A percentile compares a stretch with the other conserved stretches of the same genome.
Conservation (phyloP, 352 stramenopile genomes). For the Globisporangium cederbergense region DNA sequence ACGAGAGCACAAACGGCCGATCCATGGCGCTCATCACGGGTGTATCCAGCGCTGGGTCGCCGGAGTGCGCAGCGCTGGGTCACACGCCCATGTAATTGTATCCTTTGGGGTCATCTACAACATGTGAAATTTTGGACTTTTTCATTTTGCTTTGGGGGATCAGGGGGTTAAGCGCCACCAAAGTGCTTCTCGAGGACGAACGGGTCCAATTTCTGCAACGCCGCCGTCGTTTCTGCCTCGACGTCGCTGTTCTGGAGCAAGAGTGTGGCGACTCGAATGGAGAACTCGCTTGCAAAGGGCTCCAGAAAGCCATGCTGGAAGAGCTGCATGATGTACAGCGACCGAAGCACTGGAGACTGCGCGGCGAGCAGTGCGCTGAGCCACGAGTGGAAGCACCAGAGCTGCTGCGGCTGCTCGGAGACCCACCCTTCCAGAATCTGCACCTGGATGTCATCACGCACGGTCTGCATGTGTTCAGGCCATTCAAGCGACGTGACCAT, state of each 20-base stretch:
- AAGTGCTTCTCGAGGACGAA: conserved; percentile 33
- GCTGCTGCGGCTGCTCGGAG: neutral
- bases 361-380: conserved; percentile 13
- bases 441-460: conserved; percentile 1
- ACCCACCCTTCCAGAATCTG: conserved; percentile 6
- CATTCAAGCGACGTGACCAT: conserved; percentile 8
- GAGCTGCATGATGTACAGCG: conserved; percentile 27
- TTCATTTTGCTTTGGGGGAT: no score
- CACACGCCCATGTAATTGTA: no score
- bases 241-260: conserved; percentile 21
- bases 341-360: conserved; percentile 20
- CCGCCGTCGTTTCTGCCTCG: conserved; percentile 14
- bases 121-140: no score
- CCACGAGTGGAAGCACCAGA: conserved; percentile 15
- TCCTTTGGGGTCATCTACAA: no score
- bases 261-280: conserved; percentile 32
- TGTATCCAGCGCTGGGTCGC: conserved; percentile 21
- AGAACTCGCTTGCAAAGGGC: conserved; percentile 37
- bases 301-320: conserved; percentile 33
- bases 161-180: neutral
- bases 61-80: no score
- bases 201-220: conserved; percentile 29
- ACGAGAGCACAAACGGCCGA: conserved; percentile 96
- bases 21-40: conserved; percentile 55
- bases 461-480: neutral